These are phyloP conservation scores for Naganishia randhawae DNA, from an alignment of 768 basidiomycete species.

Conservation along the genomic window DNA sequence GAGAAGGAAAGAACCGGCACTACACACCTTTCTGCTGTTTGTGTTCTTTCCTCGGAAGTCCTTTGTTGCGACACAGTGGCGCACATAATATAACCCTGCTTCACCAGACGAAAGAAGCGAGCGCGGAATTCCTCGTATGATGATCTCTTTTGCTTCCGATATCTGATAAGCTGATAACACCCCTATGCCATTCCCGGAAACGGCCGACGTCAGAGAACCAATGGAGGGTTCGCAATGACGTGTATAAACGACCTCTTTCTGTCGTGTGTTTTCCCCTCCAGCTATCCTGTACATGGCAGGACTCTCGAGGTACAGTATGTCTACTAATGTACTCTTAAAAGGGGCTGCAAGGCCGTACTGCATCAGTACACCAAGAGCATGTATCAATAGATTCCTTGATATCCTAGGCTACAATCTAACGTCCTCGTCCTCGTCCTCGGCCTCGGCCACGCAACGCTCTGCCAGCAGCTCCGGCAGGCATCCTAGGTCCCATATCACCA, in stretches of 20 bases:
- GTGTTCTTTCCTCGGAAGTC: too few relatives aligned
- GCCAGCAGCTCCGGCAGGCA: constrained; percentile 86
- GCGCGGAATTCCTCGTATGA: neutral
- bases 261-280: neutral
- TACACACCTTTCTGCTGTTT: too few relatives aligned
- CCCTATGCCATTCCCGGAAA: neutral
- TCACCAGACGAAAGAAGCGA: neutral
- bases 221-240: neutral
- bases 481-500: constrained; percentile 71
- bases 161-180: constrained; percentile 19
- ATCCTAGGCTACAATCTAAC: constrained; percentile 7
- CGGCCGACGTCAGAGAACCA: neutral
- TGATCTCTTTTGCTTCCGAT: constrained; percentile 1
- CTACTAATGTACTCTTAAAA: neutral
- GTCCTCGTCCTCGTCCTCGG: neutral
- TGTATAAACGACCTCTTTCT: neutral
- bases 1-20: too few relatives aligned
- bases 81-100: too few relatives aligned
- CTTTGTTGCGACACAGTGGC: too few relatives aligned
- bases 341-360: neutral
- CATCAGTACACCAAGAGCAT: neutral
- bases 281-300: neutral
- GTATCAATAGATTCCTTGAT: neutral
- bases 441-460: constrained; percentile 45
- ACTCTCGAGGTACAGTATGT: neutral